Conservation (phyloP, 1,284 basidiomycete genomes). For the Tilletia setariae region DNA sequence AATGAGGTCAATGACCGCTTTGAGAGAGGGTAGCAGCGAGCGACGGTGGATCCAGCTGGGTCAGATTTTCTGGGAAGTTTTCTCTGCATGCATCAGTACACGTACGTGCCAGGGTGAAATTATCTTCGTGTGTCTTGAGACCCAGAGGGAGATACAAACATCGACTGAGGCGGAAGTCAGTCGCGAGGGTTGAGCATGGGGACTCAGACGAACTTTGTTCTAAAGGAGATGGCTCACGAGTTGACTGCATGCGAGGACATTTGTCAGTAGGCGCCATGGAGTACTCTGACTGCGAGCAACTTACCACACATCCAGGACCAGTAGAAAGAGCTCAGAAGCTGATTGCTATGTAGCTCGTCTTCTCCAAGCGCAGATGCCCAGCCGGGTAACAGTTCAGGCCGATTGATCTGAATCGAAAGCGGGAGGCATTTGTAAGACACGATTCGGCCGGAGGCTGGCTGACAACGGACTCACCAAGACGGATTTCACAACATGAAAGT, state of each 20-base stretch:
- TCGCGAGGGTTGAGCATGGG: not conserved
- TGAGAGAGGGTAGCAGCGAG: not conserved
- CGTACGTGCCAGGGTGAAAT: conserved; percentile 10
- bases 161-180: not conserved
- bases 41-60: too few species aligned
- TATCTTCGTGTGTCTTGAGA: conserved; percentile 11
- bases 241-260: conserved; percentile 1
- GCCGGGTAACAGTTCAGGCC: not conserved
- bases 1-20: conserved; percentile 8
- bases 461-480: not conserved
- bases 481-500: not conserved
- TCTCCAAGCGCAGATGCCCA: not conserved
- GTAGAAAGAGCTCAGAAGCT: not conserved
- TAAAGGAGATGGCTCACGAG: not conserved
- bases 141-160: conserved; percentile 8
- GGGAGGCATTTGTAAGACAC: not conserved
- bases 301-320: conserved; percentile 15
- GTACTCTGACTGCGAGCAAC: not conserved
- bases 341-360: not conserved
- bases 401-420: not conserved
- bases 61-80: too few species aligned
- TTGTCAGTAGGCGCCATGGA: not conserved
- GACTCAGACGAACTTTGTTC: not conserved
- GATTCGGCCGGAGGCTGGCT: too few species aligned
- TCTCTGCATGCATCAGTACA: too few species aligned